Percentiles rank a stretch among this genome's conserved stretches.
Evolutionary conservation across 805 yeast genomes (phyloP).

Genomic region (Metschnikowia kofuensis): DNA sequence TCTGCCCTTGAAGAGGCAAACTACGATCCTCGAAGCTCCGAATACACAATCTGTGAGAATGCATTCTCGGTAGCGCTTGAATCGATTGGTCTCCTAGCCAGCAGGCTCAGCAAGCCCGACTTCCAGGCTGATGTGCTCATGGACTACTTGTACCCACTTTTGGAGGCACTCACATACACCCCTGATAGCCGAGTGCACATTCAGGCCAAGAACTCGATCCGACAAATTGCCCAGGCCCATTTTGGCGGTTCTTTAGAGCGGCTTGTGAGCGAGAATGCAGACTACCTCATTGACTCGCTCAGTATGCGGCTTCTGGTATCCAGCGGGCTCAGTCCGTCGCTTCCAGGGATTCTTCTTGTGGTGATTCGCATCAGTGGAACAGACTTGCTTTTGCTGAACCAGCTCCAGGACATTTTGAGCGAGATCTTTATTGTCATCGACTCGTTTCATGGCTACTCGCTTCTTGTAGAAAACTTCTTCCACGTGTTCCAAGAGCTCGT

Average conservation of each 20-base stretch:
- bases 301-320: slow-evolving; percentile 68
- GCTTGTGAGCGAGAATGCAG: slow-evolving; percentile 65
- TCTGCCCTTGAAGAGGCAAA: neutral
- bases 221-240: slow-evolving; percentile 45
- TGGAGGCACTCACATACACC: slow-evolving; percentile 64
- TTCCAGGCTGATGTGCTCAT: slow-evolving; percentile 53
- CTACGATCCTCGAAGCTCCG: neutral
- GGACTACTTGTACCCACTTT: slow-evolving; percentile 68
- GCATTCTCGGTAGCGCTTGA: slow-evolving; percentile 43
- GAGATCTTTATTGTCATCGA: slow-evolving; percentile 78
- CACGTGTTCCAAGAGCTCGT: slow-evolving; percentile 63
- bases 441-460: slow-evolving; percentile 77
- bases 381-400: slow-evolving; percentile 50
- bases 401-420: slow-evolving; percentile 68
- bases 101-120: slow-evolving; percentile 23
- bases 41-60: slow-evolving; percentile 18
- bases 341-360: slow-evolving; percentile 66
- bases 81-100: slow-evolving; percentile 36
- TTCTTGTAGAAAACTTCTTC: slow-evolving; percentile 71
- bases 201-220: slow-evolving; percentile 57
- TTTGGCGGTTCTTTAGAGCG: slow-evolving; percentile 50
- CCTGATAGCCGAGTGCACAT: slow-evolving; percentile 43
- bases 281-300: slow-evolving; percentile 78
- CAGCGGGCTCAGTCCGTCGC: slow-evolving; percentile 63
- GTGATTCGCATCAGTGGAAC: slow-evolving; percentile 70